A percentile compares a stretch with the other conserved stretches of the same genome.
These are phyloP conservation scores for Ogataea parapolymorpha DNA, from an alignment of 805 yeast genomes.

Conservation along the genomic window DNA sequence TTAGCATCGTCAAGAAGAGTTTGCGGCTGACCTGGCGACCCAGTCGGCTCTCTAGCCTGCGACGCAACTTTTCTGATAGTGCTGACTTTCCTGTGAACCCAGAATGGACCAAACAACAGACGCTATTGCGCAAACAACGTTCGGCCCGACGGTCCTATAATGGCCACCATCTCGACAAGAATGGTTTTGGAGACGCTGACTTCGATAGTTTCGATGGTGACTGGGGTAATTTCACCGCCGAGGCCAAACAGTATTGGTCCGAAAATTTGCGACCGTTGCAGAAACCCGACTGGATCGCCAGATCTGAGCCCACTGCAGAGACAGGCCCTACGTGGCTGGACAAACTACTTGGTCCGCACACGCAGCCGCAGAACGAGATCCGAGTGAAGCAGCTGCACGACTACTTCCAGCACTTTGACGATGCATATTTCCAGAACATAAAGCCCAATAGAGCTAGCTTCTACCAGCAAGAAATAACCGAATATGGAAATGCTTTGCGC, in stretches of 20 bases:
- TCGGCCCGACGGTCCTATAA: background rate
- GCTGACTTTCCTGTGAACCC: conserved; percentile 3
- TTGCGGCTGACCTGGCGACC: conserved; percentile 2
- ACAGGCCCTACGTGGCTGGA: background rate
- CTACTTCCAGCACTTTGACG: conserved; percentile 1
- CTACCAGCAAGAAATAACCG: background rate
- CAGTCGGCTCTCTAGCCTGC: background rate
- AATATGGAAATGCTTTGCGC: background rate
- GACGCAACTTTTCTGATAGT: background rate
- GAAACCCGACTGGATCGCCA: background rate
- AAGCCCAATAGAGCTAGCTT: background rate
- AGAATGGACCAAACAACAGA: conserved; percentile 11
- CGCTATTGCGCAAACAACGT: conserved; percentile 4
- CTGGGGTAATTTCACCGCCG: background rate
- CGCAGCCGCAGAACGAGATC: background rate
- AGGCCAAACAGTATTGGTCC: background rate
- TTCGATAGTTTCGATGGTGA: background rate
- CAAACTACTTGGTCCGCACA: background rate
- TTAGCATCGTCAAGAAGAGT: background rate
- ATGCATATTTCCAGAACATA: background rate
- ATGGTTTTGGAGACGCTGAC: conserved; percentile 1
- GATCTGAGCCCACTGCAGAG: background rate
- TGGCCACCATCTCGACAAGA: background rate
- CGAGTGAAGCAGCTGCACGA: conserved; percentile 2
- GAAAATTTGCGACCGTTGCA: background rate